These are phyloP conservation scores for Apiotrichum veenhuisii DNA, from an alignment of 1,284 basidiomycete genomes.

Conservation along the genomic window DNA sequence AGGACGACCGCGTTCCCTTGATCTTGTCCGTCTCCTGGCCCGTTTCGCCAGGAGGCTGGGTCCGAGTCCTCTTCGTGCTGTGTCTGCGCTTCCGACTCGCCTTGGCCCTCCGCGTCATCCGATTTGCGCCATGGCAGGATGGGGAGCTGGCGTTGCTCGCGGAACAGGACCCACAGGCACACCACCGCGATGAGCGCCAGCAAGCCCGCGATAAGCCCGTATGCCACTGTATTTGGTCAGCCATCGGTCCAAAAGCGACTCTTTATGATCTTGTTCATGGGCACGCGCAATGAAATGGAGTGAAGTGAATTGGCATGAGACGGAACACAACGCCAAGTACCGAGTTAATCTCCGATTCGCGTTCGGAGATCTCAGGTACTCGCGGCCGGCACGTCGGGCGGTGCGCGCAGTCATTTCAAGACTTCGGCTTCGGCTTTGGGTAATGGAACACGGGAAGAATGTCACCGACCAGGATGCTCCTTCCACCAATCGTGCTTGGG, in stretches of 20 bases:
- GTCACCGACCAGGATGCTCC: constrained; percentile 3
- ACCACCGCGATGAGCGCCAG: background rate
- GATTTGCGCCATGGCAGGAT: constrained; percentile 3
- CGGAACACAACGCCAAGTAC: too few relatives aligned
- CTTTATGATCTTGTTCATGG: too few relatives aligned
- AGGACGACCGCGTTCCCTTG: background rate
- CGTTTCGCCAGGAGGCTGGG: background rate
- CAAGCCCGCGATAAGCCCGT: constrained; percentile 3
- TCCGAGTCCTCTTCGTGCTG: background rate
- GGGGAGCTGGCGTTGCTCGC: background rate
- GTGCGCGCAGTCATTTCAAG: too few relatives aligned
- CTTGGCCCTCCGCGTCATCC: background rate
- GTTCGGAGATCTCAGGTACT: too few relatives aligned
- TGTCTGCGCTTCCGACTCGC: too few relatives aligned
- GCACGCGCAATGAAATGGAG: too few relatives aligned
- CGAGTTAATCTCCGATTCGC: too few relatives aligned
- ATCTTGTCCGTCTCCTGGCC: background rate
- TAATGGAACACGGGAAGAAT: background rate
- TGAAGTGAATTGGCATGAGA: too few relatives aligned
- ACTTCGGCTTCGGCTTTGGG: background rate
- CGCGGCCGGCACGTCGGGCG: too few relatives aligned
- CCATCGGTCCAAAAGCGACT: too few relatives aligned
- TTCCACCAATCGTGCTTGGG: constrained; percentile 7
- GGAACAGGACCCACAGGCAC: constrained; percentile 3
- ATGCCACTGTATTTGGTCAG: constrained; percentile 1